Evolutionary conservation across 805 yeast genomes (phyloP), one percentile per base, ranked within the genome.

Genomic region (Suhomyces tanzawaensis): DNA sequence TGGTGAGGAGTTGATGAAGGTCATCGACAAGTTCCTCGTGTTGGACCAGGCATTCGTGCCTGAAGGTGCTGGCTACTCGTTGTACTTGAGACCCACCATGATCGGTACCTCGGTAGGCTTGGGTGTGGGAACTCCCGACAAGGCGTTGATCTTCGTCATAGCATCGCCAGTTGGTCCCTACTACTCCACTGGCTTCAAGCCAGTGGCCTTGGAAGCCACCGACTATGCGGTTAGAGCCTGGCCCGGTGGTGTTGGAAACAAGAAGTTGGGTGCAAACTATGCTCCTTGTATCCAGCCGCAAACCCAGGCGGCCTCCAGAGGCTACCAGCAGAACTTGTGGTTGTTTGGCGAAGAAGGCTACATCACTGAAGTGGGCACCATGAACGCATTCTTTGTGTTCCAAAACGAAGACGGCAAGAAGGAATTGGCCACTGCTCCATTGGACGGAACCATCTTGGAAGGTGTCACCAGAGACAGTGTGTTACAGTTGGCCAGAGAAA

Each of bases 161-260:
- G 84, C 91, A 30, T 87, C 96, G 13, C 98, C 98, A 19, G 98
- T 91, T 21, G 98, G 98, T 35, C 97, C 98, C 18, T 93, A 91
- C 76, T 88, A 85, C 69, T 76, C 84, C 55, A 85, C 96, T 14
- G 97, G 98, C 14, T 91, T 91, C 80, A 89, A 90, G 69, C 96
- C 98, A 29, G 96, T 93, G 38, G 74, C 79, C 45, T 76, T 93
- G 48, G 96, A 91, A 69, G 97, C 98, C 49, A 90, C 96, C 24
- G 95, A 88, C 60, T 81, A 86, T 53, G 96, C 96, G 35, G 90
- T 90, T 23, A 85, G 99, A 72, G 98, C 99, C 21, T 91, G 98
- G 98, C 98, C 98, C 59, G 96, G 96, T 57, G 99, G 98, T 64
- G 89, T 81, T 53, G 99, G 99, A 67, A 85, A 91, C 78, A 83